Percentiles rank a stretch among this genome's conserved stretches.
These are phyloP conservation scores for Ceriops tagal DNA, from an alignment of 345 rosid genomes.

Conservation along the genomic window DNA sequence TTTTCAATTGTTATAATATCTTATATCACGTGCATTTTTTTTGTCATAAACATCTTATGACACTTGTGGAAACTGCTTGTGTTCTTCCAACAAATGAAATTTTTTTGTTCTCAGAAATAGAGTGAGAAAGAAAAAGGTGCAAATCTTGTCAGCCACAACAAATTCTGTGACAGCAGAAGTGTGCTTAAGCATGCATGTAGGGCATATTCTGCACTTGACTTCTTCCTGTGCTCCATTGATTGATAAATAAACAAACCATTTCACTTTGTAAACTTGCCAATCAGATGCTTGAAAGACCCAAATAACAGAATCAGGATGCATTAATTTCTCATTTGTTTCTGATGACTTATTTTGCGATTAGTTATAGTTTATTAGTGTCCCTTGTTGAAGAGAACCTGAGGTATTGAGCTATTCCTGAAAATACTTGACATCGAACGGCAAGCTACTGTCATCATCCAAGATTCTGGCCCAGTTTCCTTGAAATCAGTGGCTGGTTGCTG, in stretches of 20 bases:
- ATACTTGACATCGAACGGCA: slow-evolving; percentile 25
- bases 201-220: not conserved
- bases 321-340: no score
- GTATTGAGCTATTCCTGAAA: slow-evolving; percentile 13
- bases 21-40: not conserved
- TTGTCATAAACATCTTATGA: not conserved
- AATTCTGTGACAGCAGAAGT: not conserved
- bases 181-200: not conserved
- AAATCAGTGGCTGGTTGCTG: slow-evolving; percentile 20
- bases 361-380: not conserved
- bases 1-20: not conserved
- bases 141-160: not conserved
- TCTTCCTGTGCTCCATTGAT: not conserved
- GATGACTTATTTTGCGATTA: not conserved
- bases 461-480: slow-evolving; percentile 5
- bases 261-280: slow-evolving; percentile 1
- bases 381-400: not conserved
- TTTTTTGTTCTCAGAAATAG: not conserved
- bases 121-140: not conserved
- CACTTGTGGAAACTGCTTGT: no score
- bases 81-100: no score
- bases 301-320: no score
- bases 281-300: not conserved
- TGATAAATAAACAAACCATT: not conserved
- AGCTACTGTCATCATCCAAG: slow-evolving; percentile 8